Percentiles rank a stretch among this genome's conserved stretches.
phyloP scores from a whole-genome alignment of 306 rosid genomes.

The Prunus mume region DNA sequence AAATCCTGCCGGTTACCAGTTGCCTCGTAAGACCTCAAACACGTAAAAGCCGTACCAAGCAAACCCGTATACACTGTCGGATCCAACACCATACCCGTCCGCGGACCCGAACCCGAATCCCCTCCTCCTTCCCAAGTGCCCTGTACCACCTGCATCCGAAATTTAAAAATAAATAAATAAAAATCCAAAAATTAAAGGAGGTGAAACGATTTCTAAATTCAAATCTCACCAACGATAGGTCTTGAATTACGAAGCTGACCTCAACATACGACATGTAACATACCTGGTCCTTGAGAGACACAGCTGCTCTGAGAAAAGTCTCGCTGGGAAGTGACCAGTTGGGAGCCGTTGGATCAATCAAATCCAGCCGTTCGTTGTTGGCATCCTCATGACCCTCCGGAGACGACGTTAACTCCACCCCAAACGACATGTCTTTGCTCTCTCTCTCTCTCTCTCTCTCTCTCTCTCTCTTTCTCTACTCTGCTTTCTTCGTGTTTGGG shows the following conservation, averaged over 20 bases:
- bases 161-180: not conserved
- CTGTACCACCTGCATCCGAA: slow-evolving; percentile 54
- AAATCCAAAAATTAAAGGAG: not conserved
- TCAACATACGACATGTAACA: not conserved
- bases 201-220: too few relatives aligned
- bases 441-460: not conserved
- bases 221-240: too few relatives aligned
- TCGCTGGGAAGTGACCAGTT: slow-evolving; percentile 40
- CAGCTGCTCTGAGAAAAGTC: slow-evolving; percentile 53
- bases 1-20: slow-evolving; percentile 60
- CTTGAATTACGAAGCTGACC: too few relatives aligned
- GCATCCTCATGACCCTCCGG: slow-evolving; percentile 38
- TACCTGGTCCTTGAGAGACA: slow-evolving; percentile 76
- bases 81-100: slow-evolving; percentile 45
- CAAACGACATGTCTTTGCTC: slow-evolving; percentile 33
- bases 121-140: slow-evolving; percentile 43
- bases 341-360: slow-evolving; percentile 30
- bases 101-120: not conserved
- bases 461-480: too few relatives aligned
- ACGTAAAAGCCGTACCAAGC: slow-evolving; percentile 77
- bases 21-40: slow-evolving; percentile 67
- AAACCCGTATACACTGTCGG: slow-evolving; percentile 73
- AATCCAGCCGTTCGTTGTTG: slow-evolving; percentile 40
- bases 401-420: slow-evolving; percentile 27
- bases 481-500: not conserved